Percentiles rank a stretch among this genome's conserved stretches.
phyloP scores from a whole-genome alignment of 345 rosid genomes.

The Brassica rapa region DNA sequence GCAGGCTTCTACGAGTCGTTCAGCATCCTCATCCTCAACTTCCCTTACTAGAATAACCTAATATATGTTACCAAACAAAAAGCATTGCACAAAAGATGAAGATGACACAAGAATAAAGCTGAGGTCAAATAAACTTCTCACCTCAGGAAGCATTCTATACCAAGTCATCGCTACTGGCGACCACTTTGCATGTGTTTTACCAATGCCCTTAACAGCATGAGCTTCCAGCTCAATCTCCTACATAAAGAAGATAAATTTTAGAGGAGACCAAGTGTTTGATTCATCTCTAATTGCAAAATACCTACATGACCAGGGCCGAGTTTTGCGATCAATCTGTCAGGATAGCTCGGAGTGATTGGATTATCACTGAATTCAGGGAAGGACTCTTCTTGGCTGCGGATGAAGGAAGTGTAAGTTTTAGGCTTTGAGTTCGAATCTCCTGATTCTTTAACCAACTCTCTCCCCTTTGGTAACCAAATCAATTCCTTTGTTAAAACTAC shows the following conservation, averaged over 20 bases:
- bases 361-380: slow-evolving; percentile 57
- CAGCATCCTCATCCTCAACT: slow-evolving; percentile 61
- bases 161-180: slow-evolving; percentile 94
- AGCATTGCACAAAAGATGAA: background rate
- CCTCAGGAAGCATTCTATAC: slow-evolving; percentile 99
- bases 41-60: slow-evolving; percentile 68
- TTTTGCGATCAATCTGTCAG: slow-evolving; percentile 59
- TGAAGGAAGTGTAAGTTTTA: slow-evolving; percentile 72
- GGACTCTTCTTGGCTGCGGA: slow-evolving; percentile 60
- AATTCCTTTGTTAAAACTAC: slow-evolving; percentile 73
- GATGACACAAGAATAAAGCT: background rate
- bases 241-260: too few species aligned
- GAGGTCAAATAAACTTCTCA: slow-evolving; percentile 18
- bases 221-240: slow-evolving; percentile 98
- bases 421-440: slow-evolving; percentile 54
- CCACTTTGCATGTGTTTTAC: slow-evolving; percentile 97
- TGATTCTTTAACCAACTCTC: slow-evolving; percentile 65
- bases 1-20: slow-evolving; percentile 64
- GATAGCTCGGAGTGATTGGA: slow-evolving; percentile 46
- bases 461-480: slow-evolving; percentile 84
- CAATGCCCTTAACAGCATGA: slow-evolving; percentile 89
- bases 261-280: too few species aligned
- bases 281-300: too few species aligned
- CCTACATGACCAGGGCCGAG: slow-evolving; percentile 46
- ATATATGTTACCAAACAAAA: slow-evolving; percentile 10